Evolutionary conservation across 2,329 filamentous ascomycete genomes (phyloP), one percentile per base, ranked within the genome.

Genomic region (Harringtonia aguacate): DNA sequence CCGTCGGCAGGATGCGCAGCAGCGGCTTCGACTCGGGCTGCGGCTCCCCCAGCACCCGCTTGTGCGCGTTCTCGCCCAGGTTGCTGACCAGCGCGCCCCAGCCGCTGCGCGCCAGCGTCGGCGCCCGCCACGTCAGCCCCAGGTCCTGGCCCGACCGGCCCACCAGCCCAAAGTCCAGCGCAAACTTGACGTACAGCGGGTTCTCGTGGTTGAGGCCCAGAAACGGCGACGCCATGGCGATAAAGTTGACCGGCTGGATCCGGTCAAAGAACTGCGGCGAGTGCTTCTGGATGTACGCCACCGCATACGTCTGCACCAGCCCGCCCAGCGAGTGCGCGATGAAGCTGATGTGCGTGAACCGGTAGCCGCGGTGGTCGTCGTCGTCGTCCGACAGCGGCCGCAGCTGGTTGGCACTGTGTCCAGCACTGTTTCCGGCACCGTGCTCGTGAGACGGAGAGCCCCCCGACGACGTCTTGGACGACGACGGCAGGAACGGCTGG

Each of bases 221-320:
- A 52, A 95, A 87, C 0, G 90, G 90, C 1, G 89, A 83, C 15
- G 90, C 89, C 52, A 97, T 67, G 24, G 84, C 74, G 51, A 97
- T 83, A 57, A 97, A 97, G 58, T 95, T 95, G 59, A 95, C 70
- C 0, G 90, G 90, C 50, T 79, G 76, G 54, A 95, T 94, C 6
- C 79, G 67, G 40, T 89, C 75, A 55, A 97, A 97, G 60, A 97
- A 97, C 10, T 81, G 68, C 1, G 90, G 90, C 1, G 87, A 94
- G 60, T 97, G 88, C 58, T 95, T 95, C 55, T 95, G 85, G 37
- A 97, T 94, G 59, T 97, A 97, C 9, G 89, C 90, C 46, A 97
- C 81, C 3, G 90, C 90, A 59, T 97, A 97, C 0, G 85, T 94
- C 61, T 97, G 90, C 15, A 95, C 75, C 17, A 94, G 69, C 0